Base-by-base conservation (phyloP, 2,329 filamentous ascomycete genomes). In the Mollisia scopiformis region DNA sequence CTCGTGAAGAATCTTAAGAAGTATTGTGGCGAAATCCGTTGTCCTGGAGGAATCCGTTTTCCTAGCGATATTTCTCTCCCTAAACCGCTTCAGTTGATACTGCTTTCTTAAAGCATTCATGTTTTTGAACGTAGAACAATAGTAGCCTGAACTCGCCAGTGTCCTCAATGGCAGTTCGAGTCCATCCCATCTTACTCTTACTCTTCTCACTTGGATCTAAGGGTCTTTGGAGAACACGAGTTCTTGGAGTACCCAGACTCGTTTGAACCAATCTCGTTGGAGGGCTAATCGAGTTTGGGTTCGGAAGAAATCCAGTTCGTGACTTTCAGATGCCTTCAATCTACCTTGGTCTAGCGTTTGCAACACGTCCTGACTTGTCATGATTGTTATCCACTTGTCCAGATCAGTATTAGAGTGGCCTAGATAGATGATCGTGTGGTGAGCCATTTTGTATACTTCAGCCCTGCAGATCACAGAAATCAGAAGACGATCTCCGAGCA, bases 191-290 rank as follows among this genome's bases (percentile, higher is more conserved):
- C 35, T 43, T 3, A 25, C n/a, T 23, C 52, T 8, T 25, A 8
- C 10, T 2, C 10, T 10, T 4, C 52, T 35, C n/a, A 25, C 16
- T 6, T 55, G 35, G 14, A 55, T 35, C 52, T 35, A 55, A 19
- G 52, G 52, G 30, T 55, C 52, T 43, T 31, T 55, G 10, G 35
- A 55, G 13, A 55, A 43, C 10, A 41, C 16, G 10, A 43, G 25
- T 14, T 55, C 52, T 21, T 55, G 52, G 1, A 55, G 35, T 33
- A 55, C 19, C 52, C 33, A 55, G 16, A 55, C 35, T n/a, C 52
- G 35, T 6, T 3, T 25, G 21, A 55, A 39, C 52, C 33, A 55
- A n/a, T 35, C n/a, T 4, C 27, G 19, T 54, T 37, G 3, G 16
- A 37, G 23, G 28, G 5, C 8, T 16, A 14, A 13, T 47, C 23